Base-by-base conservation (phyloP, 805 yeast genomes). In the Candida maltosa region DNA sequence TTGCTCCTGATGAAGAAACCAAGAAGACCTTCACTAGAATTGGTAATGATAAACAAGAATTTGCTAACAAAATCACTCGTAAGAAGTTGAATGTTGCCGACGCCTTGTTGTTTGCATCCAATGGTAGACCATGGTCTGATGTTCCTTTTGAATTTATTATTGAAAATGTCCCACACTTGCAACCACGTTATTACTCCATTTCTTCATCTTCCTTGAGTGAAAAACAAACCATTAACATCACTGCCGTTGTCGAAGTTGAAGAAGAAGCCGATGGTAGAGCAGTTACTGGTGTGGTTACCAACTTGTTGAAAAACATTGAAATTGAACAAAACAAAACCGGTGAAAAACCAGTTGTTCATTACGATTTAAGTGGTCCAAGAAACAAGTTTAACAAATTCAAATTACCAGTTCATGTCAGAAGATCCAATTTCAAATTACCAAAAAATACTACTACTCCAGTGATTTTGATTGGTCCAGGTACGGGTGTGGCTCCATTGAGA, bases 401-500 rank as follows among this genome's bases (percentile, higher is more conserved):
- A 52, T 69, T 88, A 35, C 97, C 97, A 4, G 82, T 93, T 27
- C 96, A 89, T 57, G 83, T 93, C 31, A 86, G 97, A 64, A 87
- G 93, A 62, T 89, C 97, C 5, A 84, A 91, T 38, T 93, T 91
- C 72, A 89, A 88, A 69, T 72, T 93, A 45, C 98, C 98, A 15
- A 72, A 88, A 6, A 86, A 87, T 54, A 83, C 94, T 21, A 61
- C 75, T 3, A 78, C 81, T 21, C 97, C 97, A 12, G 73, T 91
- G 16, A 87, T 91, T 50, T 77, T 89, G 83, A 75, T 91, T 52
- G 98, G 98, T 19, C 97, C 98, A 30, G 98, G 98, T 46, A 93
- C 98, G 3, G 98, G 98, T 60, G 91, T 91, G 33, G 97, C 98
- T 7, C 98, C 98, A 42, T 87, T 93, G 70, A 81, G 98, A 67